Evolutionary conservation across 768 basidiomycete species (phyloP).

Genomic region (Mycena floridula): DNA sequence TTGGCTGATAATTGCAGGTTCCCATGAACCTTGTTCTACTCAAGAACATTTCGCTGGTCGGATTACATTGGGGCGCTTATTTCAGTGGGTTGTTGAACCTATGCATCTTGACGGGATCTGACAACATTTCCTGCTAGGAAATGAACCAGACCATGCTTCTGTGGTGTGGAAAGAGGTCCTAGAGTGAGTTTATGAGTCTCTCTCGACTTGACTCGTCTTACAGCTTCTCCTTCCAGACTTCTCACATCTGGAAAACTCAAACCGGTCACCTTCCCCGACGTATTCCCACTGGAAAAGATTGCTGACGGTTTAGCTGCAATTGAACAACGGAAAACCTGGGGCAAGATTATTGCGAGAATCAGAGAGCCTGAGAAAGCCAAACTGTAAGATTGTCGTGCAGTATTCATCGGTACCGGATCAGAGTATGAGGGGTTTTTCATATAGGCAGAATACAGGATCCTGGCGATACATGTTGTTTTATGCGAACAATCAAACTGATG

Average conservation of each 20-base stretch:
- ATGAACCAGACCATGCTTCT: constrained; percentile 59
- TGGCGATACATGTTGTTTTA: too few relatives aligned
- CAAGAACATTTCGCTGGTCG: constrained; percentile 81
- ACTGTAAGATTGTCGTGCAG: not conserved
- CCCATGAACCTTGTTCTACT: constrained; percentile 79
- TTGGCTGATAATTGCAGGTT: constrained; percentile 46
- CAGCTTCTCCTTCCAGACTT: constrained; percentile 45
- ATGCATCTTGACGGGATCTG: not conserved
- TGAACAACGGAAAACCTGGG: constrained; percentile 86
- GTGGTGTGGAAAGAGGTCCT: constrained; percentile 71
- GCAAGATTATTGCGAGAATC: constrained; percentile 74
- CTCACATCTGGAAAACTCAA: constrained; percentile 57
- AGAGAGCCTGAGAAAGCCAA: constrained; percentile 24
- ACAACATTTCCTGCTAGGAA: constrained; percentile 35
- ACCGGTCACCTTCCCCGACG: constrained; percentile 64
- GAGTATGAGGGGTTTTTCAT: too few relatives aligned
- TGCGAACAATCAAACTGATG: too few relatives aligned
- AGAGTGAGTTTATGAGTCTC: constrained; percentile 31
- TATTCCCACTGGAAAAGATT: constrained; percentile 64
- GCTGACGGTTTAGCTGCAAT: constrained; percentile 67
- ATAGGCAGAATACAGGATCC: too few relatives aligned
- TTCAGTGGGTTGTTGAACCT: constrained; percentile 36
- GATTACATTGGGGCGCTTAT: constrained; percentile 87
- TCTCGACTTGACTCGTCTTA: not conserved
- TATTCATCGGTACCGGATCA: too few relatives aligned